Conservation (phyloP, 1,284 basidiomycete species). For the Tilletia horrida region DNA sequence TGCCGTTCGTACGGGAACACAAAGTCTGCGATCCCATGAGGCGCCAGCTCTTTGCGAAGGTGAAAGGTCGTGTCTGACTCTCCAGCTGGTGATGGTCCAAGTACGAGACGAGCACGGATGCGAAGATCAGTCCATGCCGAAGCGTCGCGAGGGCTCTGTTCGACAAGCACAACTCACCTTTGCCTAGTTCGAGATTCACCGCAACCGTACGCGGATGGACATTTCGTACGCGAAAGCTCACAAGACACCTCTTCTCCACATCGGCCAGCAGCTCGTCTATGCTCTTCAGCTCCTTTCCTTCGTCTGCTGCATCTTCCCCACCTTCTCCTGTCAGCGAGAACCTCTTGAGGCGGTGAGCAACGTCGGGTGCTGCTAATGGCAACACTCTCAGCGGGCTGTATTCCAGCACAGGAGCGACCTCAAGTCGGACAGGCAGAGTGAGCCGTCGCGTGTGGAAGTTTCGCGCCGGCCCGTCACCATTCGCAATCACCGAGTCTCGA, state of each 20-base stretch:
- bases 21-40: slow-evolving; percentile 60
- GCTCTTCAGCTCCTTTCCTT: background rate
- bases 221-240: background rate
- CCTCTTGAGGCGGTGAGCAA: slow-evolving; percentile 20
- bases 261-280: background rate
- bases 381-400: slow-evolving; percentile 56
- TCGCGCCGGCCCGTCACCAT: slow-evolving; percentile 55
- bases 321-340: slow-evolving; percentile 36
- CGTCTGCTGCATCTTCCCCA: background rate
- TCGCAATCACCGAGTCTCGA: no score
- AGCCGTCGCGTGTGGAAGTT: slow-evolving; percentile 77
- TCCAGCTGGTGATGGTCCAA: slow-evolving; percentile 59
- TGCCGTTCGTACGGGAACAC: slow-evolving; percentile 74
- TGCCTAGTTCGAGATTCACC: slow-evolving; percentile 55
- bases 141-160: slow-evolving; percentile 64
- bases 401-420: slow-evolving; percentile 87
- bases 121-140: slow-evolving; percentile 76
- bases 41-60: slow-evolving; percentile 14
- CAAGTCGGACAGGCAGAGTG: slow-evolving; percentile 77
- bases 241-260: slow-evolving; percentile 21
- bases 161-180: background rate
- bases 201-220: slow-evolving; percentile 57
- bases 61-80: slow-evolving; percentile 1
- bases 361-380: slow-evolving; percentile 22
- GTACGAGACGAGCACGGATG: background rate